A percentile compares a stretch with the other conserved stretches of the same genome.
phyloP scores from a whole-genome alignment of 2,329 filamentous ascomycete species.

The Botrytis fragariae region DNA sequence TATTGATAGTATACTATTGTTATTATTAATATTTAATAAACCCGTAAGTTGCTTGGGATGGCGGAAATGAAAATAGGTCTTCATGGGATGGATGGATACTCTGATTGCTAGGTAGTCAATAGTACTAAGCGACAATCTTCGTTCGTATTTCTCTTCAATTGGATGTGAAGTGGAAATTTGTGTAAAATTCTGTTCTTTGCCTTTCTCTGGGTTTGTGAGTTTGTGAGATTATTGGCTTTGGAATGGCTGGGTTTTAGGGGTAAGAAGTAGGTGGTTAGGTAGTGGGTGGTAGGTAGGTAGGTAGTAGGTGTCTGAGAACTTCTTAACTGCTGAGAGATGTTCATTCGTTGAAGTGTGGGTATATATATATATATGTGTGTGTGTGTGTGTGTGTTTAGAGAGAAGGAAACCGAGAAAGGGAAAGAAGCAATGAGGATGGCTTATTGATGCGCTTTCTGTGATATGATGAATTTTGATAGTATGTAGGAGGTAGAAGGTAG shows the following conservation, averaged over 20 bases:
- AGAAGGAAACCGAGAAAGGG: too few species aligned
- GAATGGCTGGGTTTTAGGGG: too few species aligned
- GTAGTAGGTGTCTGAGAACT: too few species aligned
- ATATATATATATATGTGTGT: too few species aligned
- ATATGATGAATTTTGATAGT: background rate
- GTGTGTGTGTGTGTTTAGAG: background rate
- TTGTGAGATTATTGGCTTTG: too few species aligned
- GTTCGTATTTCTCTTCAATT: background rate
- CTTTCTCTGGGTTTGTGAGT: background rate
- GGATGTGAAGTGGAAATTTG: background rate
- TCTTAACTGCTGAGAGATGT: too few species aligned
- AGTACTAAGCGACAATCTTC: background rate
- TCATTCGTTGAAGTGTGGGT: too few species aligned
- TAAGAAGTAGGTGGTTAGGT: too few species aligned
- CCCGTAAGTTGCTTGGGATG: background rate
- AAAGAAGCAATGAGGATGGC: background rate
- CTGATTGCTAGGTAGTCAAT: too few species aligned
- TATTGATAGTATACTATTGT: too few species aligned
- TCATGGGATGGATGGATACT: background rate
- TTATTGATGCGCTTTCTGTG: background rate
- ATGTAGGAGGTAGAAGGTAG: background rate
- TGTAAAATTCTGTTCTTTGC: too few species aligned
- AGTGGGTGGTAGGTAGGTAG: too few species aligned
- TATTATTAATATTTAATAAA: background rate
- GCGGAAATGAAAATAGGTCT: background rate